Conservation (phyloP, 306 rosid genomes). For the Aeschynomene evenia region DNA sequence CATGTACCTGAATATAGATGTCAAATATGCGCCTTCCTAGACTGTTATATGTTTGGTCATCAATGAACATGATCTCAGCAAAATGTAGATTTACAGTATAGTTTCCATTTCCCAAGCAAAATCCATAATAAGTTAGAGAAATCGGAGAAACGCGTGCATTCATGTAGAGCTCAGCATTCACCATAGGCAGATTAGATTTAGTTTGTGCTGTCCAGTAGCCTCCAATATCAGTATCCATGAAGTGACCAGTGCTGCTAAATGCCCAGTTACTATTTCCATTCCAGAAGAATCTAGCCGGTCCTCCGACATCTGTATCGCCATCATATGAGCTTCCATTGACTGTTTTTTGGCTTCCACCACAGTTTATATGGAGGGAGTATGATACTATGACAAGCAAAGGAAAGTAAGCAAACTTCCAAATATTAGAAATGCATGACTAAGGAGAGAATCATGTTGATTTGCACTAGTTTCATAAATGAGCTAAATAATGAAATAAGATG, state of each 20-base stretch:
- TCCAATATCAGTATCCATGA: neutral
- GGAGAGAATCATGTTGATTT: neutral
- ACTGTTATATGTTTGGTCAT: conserved; percentile 34
- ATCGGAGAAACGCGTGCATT: conserved; percentile 67
- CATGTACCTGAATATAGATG: conserved; percentile 55
- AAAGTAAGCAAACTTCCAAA: neutral
- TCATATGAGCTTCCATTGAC: conserved; percentile 35
- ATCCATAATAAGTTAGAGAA: conserved; percentile 62
- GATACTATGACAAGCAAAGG: conserved; percentile 28
- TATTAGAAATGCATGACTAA: neutral
- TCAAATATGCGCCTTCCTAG: conserved; percentile 57
- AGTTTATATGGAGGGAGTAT: conserved; percentile 58
- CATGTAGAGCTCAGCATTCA: conserved; percentile 45
- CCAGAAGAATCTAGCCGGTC: conserved; percentile 30
- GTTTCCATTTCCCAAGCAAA: conserved; percentile 51
- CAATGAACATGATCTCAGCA: conserved; percentile 46
- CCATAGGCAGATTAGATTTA: conserved; percentile 25
- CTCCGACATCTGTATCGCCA: conserved; percentile 33
- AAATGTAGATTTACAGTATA: conserved; percentile 51
- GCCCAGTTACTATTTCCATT: conserved; percentile 33
- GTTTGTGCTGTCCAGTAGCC: neutral
- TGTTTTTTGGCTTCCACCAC: conserved; percentile 50
- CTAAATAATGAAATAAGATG: neutral
- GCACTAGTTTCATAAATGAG: neutral
- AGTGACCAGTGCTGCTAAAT: conserved; percentile 34